Evolutionary conservation across 2,329 filamentous ascomycete genomes (phyloP).

Genomic region (Sporothrix luriei): DNA sequence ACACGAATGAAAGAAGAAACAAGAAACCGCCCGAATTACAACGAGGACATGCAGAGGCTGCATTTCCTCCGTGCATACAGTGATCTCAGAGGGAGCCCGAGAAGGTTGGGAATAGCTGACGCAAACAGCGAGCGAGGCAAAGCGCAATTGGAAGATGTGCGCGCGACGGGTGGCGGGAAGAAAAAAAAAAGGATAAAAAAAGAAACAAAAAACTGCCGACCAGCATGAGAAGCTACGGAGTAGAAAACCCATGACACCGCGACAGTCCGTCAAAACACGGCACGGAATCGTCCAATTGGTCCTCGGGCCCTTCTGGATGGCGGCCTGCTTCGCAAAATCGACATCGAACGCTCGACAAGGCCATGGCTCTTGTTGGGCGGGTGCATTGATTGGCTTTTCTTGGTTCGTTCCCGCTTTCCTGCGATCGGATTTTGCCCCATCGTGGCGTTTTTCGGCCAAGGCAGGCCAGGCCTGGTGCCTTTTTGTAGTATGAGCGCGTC

Average conservation of each 20-base stretch:
- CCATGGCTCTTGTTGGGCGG: slow-evolving; percentile 3
- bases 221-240: slow-evolving; percentile 13
- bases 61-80: neutral
- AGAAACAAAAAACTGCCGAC: neutral
- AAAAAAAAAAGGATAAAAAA: slow-evolving; percentile 21
- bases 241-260: neutral
- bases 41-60: neutral
- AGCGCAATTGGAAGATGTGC: slow-evolving; percentile 2
- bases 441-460: slow-evolving; percentile 24
- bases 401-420: slow-evolving; percentile 9
- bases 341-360: neutral
- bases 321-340: neutral
- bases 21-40: neutral
- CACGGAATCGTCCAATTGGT: neutral
- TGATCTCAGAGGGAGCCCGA: neutral
- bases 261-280: neutral
- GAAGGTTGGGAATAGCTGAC: neutral
- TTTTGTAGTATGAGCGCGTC: no score
- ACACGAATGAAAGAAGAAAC: slow-evolving; percentile 18
- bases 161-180: slow-evolving; percentile 19
- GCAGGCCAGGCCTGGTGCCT: slow-evolving; percentile 10
- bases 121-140: neutral
- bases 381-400: neutral
- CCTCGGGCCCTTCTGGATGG: neutral
- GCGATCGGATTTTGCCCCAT: slow-evolving; percentile 21